phyloP scores from a whole-genome alignment of 169 alveolate species.

The Plasmodium coatneyi region DNA sequence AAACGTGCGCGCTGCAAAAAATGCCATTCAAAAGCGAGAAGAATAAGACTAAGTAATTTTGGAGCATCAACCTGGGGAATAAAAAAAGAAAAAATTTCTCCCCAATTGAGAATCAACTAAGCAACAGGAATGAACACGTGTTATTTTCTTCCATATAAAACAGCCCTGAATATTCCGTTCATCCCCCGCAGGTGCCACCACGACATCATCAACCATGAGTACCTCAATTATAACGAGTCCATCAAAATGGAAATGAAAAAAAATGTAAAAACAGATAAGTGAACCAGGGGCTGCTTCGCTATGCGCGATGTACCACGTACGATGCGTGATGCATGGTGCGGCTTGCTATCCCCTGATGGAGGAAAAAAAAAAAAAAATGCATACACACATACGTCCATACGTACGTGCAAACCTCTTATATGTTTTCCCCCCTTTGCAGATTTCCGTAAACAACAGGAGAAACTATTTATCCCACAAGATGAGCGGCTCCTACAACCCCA shows the following conservation, averaged over 20 bases:
- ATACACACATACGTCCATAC: not conserved
- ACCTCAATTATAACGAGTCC: constrained; percentile 12
- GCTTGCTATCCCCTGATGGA: not conserved
- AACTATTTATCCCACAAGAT: constrained; percentile 32
- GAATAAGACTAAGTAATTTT: constrained; percentile 63
- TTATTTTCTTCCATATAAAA: not conserved
- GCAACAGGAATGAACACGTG: not conserved
- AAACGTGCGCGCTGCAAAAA: constrained; percentile 40
- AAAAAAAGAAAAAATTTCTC: not conserved
- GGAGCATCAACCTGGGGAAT: not conserved
- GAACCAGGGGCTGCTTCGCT: not conserved
- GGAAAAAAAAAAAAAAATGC: not conserved
- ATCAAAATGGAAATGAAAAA: constrained; percentile 49
- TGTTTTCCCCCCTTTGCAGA: not conserved
- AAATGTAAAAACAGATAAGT: constrained; percentile 1
- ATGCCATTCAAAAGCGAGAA: constrained; percentile 76
- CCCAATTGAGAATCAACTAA: not conserved
- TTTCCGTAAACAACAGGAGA: constrained; percentile 11
- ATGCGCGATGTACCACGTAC: not conserved
- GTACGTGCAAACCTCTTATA: not conserved
- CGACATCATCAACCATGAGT: constrained; percentile 59
- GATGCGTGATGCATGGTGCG: not conserved
- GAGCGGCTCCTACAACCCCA: constrained; percentile 57
- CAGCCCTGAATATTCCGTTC: not conserved
- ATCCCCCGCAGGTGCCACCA: constrained; percentile 37